Evolutionary conservation across 1,284 basidiomycete species (phyloP), one percentile per base, ranked within the genome.

Genomic region (Porodaedalea pini): DNA sequence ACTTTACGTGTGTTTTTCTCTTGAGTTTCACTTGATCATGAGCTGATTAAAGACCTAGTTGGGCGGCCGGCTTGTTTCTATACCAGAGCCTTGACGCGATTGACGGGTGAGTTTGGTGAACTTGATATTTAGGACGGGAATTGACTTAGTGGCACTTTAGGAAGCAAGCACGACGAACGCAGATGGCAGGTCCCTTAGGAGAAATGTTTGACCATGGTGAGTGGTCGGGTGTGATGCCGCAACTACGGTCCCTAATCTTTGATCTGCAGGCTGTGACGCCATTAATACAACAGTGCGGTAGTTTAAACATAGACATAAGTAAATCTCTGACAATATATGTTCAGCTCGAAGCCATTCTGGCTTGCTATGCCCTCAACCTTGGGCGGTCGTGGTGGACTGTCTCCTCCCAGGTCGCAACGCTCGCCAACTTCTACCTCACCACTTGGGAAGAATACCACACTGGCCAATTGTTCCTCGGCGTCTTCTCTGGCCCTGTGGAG

Each of bases 361-460:
- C 82, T 4, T 78, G 85, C n/a, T 85, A 91, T 47, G 94, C 94
- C 0, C 82, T 98, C 49, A 95, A 96, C 64, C 77, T 98, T 7
- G 93, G 92, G 17, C 80, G 93, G 13, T 94, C 92, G 0, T 98
- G 94, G 90, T 98, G 94, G 95, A 95, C 94, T 1, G 86, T 98
- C 23, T 82, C 88, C 1, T 89, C 89, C 0, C 88, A 96, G 69
- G 78, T 90, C 8, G 92, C 90, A 0, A 90, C 93, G 0, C 79
- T 97, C 15, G 88, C 90, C 62, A 98, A 93, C 73, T 99, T 99
- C 70, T 98, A 98, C 71, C 78, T 98, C 41, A 89, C 92, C 0
- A 97, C 94, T 3, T 98, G 96, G 96, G 96, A 99, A 69, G 96
- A 99, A 72, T 96, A 91, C 67, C 90, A 99, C 71, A 99, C 96